phyloP scores from a whole-genome alignment of 768 basidiomycete species.

The Glaciozyma antarctica region DNA sequence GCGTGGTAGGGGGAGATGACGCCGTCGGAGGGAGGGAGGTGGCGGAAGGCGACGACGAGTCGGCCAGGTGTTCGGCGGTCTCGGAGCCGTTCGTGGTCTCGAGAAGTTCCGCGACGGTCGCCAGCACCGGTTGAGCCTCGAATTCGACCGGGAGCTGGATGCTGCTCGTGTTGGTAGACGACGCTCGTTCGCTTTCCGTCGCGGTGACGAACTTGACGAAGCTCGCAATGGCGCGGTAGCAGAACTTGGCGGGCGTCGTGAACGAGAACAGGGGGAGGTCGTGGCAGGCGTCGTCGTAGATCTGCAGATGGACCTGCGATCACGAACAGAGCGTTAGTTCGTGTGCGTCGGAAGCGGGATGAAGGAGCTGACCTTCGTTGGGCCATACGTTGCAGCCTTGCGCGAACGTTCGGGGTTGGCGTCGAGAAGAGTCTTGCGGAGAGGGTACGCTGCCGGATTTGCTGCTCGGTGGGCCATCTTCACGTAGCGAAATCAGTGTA shows the following conservation, averaged over 20 bases:
- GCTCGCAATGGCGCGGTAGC: constrained; percentile 41
- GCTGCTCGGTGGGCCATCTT: constrained; percentile 74
- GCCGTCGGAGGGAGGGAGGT: neutral
- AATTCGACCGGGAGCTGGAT: constrained; percentile 2
- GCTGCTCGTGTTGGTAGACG: neutral
- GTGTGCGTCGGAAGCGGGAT: neutral
- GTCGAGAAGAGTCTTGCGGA: constrained; percentile 50
- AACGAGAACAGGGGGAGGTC: constrained; percentile 34
- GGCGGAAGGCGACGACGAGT: constrained; percentile 2
- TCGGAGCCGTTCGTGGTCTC: neutral
- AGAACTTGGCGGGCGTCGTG: constrained; percentile 40
- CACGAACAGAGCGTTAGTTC: neutral
- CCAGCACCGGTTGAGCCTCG: neutral
- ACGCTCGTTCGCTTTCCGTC: constrained; percentile 10
- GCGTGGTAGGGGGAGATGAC: neutral
- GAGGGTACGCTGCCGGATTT: constrained; percentile 62
- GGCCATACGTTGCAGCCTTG: constrained; percentile 20
- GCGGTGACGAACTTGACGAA: constrained; percentile 41
- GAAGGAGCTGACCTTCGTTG: constrained; percentile 27
- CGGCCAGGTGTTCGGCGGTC: neutral
- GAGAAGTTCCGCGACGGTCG: too few relatives aligned
- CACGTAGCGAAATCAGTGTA: neutral
- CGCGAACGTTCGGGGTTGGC: constrained; percentile 38
- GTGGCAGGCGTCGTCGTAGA: constrained; percentile 33
- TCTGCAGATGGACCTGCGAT: constrained; percentile 30